These are phyloP conservation scores for Crithidia mellificae DNA, from an alignment of 208 protist genomes.

Conservation along the genomic window DNA sequence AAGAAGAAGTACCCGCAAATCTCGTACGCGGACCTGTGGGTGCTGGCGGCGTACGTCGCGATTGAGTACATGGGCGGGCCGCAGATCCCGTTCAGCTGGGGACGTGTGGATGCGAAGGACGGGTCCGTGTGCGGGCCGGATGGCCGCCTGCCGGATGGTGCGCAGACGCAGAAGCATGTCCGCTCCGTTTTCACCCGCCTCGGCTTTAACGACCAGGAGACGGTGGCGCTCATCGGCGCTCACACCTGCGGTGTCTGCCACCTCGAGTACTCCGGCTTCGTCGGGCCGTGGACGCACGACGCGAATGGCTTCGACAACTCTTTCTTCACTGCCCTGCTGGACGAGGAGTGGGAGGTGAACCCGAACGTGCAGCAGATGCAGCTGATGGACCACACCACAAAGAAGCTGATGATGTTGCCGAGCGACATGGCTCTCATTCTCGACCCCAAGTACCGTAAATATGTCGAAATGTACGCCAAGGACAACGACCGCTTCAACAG, in stretches of 20 bases:
- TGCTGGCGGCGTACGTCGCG: slow-evolving; percentile 86
- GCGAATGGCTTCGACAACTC: slow-evolving; percentile 92
- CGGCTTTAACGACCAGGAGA: slow-evolving; percentile 93
- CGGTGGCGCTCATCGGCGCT: slow-evolving; percentile 92
- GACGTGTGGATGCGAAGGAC: slow-evolving; percentile 79
- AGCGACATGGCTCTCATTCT: slow-evolving; percentile 85
- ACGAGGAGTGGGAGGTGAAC: slow-evolving; percentile 84
- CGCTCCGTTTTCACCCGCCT: slow-evolving; percentile 90
- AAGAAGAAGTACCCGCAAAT: slow-evolving; percentile 89
- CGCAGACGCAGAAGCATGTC: slow-evolving; percentile 74
- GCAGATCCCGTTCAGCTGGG: slow-evolving; percentile 79
- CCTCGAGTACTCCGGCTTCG: slow-evolving; percentile 76
- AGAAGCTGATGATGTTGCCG: slow-evolving; percentile 93
- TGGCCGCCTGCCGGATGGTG: slow-evolving; percentile 88
- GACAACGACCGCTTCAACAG: slow-evolving; percentile 89
- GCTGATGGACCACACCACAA: slow-evolving; percentile 80
- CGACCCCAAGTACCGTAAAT: slow-evolving; percentile 80
- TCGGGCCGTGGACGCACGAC: slow-evolving; percentile 91
- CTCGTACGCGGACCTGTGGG: slow-evolving; percentile 93
- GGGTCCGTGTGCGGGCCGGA: slow-evolving; percentile 69
- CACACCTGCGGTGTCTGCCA: slow-evolving; percentile 93
- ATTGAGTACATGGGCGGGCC: slow-evolving; percentile 93
- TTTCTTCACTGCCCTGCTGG: slow-evolving; percentile 86
- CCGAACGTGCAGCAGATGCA: slow-evolving; percentile 57
- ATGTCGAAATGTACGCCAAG: slow-evolving; percentile 87